A percentile compares a stretch with the other conserved stretches of the same genome.
phyloP scores from a whole-genome alignment of 208 protist genomes.

The Leptomonas pyrrhocoris region DNA sequence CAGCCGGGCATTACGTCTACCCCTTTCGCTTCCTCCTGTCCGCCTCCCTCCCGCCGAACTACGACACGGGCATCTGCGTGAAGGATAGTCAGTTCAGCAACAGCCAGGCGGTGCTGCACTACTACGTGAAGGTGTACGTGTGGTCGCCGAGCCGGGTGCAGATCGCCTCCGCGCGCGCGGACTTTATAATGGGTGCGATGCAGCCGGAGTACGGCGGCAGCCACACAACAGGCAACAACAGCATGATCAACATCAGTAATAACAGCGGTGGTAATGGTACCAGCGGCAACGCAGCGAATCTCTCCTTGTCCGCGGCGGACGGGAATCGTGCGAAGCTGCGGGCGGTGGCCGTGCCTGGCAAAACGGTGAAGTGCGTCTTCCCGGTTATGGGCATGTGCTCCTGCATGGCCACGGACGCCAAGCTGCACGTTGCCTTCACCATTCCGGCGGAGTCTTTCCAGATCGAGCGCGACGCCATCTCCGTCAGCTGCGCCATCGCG shows the following conservation, averaged over 20 bases:
- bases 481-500: conserved; percentile 10
- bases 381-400: conserved; percentile 3
- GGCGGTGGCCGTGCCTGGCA: conserved; percentile 2
- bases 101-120: conserved; percentile 26
- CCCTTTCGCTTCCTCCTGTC: conserved; percentile 35
- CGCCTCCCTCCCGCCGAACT: conserved; percentile 29
- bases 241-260: neutral
- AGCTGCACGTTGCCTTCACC: conserved; percentile 13
- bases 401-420: conserved; percentile 8
- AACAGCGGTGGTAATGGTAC: conserved; percentile 6
- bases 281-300: no score
- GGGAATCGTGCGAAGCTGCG: conserved; percentile 1
- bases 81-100: conserved; percentile 32
- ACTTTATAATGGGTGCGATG: conserved; percentile 26
- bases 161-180: conserved; percentile 11
- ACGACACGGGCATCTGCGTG: conserved; percentile 29
- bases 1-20: conserved; percentile 27
- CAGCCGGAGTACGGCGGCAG: conserved; percentile 12
- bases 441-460: conserved; percentile 1
- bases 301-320: neutral
- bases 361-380: conserved; percentile 5
- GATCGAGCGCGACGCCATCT: conserved; percentile 13
- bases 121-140: conserved; percentile 41
- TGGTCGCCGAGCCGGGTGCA: neutral
- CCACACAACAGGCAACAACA: neutral